Percentiles rank a stretch among this genome's conserved stretches.
Conservation (phyloP, 805 yeast species). For the Monosporozyma solicola region DNA sequence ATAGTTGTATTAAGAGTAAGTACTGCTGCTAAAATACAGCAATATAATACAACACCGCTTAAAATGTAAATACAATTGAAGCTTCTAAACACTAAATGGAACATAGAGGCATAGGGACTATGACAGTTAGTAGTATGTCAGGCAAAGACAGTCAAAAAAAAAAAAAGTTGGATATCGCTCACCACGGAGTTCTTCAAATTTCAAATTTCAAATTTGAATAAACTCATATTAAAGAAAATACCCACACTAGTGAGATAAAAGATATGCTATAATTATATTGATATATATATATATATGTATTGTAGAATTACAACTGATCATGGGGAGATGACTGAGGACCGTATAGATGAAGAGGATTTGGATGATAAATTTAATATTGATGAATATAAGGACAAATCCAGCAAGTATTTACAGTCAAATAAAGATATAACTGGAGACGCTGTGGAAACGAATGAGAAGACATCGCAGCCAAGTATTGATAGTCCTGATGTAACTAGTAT, state of each 20-base stretch:
- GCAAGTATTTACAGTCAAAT: constrained; percentile 2
- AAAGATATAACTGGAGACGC: background rate
- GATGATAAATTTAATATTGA: constrained; percentile 18
- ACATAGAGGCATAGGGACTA: too few relatives aligned
- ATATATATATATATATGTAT: background rate
- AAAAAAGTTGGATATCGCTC: background rate
- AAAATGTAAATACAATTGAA: too few relatives aligned
- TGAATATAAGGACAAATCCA: constrained; percentile 16
- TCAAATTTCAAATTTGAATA: background rate
- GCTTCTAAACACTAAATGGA: too few relatives aligned
- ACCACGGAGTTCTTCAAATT: too few relatives aligned
- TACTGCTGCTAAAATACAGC: too few relatives aligned
- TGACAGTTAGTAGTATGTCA: too few relatives aligned
- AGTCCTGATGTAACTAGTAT: background rate
- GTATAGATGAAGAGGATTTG: constrained; percentile 17
- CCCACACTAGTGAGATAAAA: background rate
- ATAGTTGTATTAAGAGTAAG: too few relatives aligned
- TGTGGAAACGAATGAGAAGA: background rate
- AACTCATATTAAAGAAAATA: background rate
- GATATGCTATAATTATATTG: background rate
- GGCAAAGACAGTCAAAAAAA: background rate
- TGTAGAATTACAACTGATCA: background rate
- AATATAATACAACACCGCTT: too few relatives aligned
- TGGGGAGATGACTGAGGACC: constrained; percentile 1
- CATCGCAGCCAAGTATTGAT: background rate